A percentile compares a stretch with the other conserved stretches of the same genome.
phyloP scores from a whole-genome alignment of 2,329 filamentous ascomycete genomes.

The Drechslerella dactyloides region DNA sequence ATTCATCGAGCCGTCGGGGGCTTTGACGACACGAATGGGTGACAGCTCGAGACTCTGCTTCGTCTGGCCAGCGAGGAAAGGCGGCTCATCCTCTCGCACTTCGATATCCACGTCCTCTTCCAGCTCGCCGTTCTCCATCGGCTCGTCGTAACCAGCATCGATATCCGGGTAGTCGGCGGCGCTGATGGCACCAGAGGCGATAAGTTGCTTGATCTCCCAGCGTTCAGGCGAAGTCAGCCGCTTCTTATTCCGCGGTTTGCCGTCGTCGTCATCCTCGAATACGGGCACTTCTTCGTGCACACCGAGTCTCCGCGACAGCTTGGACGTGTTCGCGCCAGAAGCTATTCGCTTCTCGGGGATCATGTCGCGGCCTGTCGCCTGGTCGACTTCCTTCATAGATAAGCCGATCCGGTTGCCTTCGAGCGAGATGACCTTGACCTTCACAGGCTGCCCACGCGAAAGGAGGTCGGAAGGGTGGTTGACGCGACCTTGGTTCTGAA shows the following conservation, averaged over 20 bases:
- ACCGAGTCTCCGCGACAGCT: conserved; percentile 70
- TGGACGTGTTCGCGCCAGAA: conserved; percentile 88
- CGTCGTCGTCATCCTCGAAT: conserved; percentile 67
- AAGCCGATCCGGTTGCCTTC: conserved; percentile 81
- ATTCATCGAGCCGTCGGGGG: conserved; percentile 97
- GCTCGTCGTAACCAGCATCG: conserved; percentile 90
- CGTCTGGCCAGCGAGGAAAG: conserved; percentile 92
- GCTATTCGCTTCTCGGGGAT: conserved; percentile 78
- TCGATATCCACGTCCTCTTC: conserved; percentile 97
- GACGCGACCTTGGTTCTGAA: conserved; percentile 82
- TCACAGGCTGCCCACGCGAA: conserved; percentile 78
- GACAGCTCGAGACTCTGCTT: conserved; percentile 94
- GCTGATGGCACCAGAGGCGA: conserved; percentile 91
- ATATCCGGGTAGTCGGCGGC: conserved; percentile 93
- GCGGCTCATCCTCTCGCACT: conserved; percentile 92
- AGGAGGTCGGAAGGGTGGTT: conserved; percentile 91
- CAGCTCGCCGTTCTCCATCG: conserved; percentile 80
- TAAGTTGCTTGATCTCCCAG: conserved; percentile 97
- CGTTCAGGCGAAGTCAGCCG: conserved; percentile 94
- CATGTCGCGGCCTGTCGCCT: conserved; percentile 82
- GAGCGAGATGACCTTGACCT: conserved; percentile 89
- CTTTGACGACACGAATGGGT: conserved; percentile 94
- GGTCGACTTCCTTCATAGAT: conserved; percentile 97
- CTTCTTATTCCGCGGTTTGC: conserved; percentile 74
- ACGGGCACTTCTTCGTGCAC: conserved; percentile 66